phyloP scores from a whole-genome alignment of 352 stramenopile species.

The Elongisporangium prolatum region DNA sequence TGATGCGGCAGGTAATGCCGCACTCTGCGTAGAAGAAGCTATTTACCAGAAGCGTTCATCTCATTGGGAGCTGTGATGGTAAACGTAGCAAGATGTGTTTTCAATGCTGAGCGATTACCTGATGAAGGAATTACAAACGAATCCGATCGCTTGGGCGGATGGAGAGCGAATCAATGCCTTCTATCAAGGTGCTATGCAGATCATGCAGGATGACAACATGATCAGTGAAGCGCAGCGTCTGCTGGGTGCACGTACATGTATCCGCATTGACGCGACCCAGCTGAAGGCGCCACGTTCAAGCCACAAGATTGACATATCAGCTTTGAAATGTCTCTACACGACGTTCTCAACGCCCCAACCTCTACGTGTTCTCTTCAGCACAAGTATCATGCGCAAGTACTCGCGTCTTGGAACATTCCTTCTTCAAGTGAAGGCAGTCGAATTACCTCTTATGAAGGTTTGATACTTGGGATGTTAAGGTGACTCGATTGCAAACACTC shows the following conservation, averaged over 20 bases:
- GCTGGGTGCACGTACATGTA: constrained; percentile 36
- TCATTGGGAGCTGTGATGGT: not conserved
- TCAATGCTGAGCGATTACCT: constrained; percentile 36
- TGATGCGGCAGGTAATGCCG: constrained; percentile 66
- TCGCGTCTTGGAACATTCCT: constrained; percentile 48
- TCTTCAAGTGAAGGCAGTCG: constrained; percentile 62
- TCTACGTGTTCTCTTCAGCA: constrained; percentile 57
- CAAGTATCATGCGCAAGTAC: constrained; percentile 56
- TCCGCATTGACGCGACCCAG: constrained; percentile 45
- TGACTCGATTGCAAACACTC: no score
- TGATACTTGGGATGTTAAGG: not conserved
- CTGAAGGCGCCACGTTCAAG: constrained; percentile 27
- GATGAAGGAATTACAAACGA: constrained; percentile 44
- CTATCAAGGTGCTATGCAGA: constrained; percentile 49
- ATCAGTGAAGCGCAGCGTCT: constrained; percentile 29
- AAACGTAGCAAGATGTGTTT: constrained; percentile 63
- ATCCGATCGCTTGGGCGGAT: constrained; percentile 53
- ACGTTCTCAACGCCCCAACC: constrained; percentile 41
- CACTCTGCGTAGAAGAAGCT: not conserved
- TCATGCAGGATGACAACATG: constrained; percentile 35
- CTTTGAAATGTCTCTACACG: constrained; percentile 55
- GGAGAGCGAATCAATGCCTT: constrained; percentile 49
- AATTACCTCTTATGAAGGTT: constrained; percentile 54
- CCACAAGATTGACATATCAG: constrained; percentile 46
- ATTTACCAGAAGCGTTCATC: not conserved